Evolutionary conservation across 768 basidiomycete species (phyloP), one percentile per base, ranked within the genome.

Genomic region (Leucocoprinus birnbaumii): DNA sequence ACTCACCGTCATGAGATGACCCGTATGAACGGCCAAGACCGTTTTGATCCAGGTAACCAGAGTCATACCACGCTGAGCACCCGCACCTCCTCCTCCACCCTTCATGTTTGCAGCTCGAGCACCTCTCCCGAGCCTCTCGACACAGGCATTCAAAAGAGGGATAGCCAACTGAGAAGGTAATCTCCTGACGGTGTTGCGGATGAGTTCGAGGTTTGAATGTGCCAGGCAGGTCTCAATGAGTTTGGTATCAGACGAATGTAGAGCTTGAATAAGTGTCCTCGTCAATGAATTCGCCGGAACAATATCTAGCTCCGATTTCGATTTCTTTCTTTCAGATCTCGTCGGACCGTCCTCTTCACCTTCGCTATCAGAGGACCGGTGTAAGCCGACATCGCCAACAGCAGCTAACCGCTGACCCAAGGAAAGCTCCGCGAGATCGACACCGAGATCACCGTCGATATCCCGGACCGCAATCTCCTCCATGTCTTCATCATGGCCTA

Each of bases 211-310:
- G 62, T 95, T 87, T 16, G 92, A 89, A 69, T 98, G 91, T 1
- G 83, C 75, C 26, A 96, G 72, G 71, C 94, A 96, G 22, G 87
- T 87, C 65, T 97, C 92, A 57, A 98, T 73, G 35, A 98, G 74
- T 9, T 84, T 83, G 2, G 89, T 82, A 74, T 99, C 97, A 18
- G 90, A 87, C 1, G 97, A 98, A 68, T 99, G 97, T 24, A 99
- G 73, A 0, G 97, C 96, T 72, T 99, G 97, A 55, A 96, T 91
- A 47, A 99, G 79, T 24, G 96, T 95, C 53, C 94, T 87, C 24
- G 96, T 92, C 56, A 98, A 80, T 0, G 96, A 95, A 59, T 87
- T 85, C 1, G 92, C 85, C 35, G 94, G 91, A 18, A 85, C 75
- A 38, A 78, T 68, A n/a, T 75, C 64, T 7, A 66, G 64, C 11